Conservation (phyloP, 208 protist species). For the Trypanosoma melophagium region DNA sequence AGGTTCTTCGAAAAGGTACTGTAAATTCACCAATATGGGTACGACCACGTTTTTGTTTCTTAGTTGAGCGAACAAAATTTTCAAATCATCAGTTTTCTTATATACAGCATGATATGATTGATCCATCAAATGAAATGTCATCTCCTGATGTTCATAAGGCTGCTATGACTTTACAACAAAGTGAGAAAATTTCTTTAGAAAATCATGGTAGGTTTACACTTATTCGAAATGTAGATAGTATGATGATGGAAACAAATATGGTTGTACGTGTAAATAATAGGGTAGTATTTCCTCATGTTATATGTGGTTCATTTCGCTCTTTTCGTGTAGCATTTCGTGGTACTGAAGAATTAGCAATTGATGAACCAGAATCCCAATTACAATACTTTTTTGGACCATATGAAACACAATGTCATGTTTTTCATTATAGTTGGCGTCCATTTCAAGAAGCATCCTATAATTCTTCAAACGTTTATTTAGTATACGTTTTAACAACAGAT, state of each 20-base stretch:
- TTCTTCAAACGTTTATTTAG: constrained; percentile 60
- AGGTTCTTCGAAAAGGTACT: constrained; percentile 19
- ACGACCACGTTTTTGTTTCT: constrained; percentile 69
- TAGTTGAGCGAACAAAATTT: constrained; percentile 27
- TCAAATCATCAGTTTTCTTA: constrained; percentile 32
- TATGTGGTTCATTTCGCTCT: constrained; percentile 71
- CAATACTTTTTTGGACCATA: constrained; percentile 81
- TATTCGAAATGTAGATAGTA: constrained; percentile 50
- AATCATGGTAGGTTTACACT: constrained; percentile 41
- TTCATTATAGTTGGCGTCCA: constrained; percentile 70
- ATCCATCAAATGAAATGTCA: constrained; percentile 20
- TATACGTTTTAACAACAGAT: constrained; percentile 50
- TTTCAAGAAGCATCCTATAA: constrained; percentile 49
- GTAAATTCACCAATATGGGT: constrained; percentile 18
- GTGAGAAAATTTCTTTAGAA: constrained; percentile 32
- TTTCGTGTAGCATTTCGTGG: constrained; percentile 65
- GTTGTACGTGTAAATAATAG: constrained; percentile 34
- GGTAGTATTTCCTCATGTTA: constrained; percentile 46
- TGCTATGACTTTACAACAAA: background rate
- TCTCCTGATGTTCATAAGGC: constrained; percentile 20
- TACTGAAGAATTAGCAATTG: constrained; percentile 29
- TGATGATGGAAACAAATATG: constrained; percentile 56
- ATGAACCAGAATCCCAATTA: constrained; percentile 67
- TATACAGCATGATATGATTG: constrained; percentile 59
- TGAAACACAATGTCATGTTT: constrained; percentile 24